phyloP scores from a whole-genome alignment of 768 basidiomycete species.

The Chalciporus sphaerocephalus region DNA sequence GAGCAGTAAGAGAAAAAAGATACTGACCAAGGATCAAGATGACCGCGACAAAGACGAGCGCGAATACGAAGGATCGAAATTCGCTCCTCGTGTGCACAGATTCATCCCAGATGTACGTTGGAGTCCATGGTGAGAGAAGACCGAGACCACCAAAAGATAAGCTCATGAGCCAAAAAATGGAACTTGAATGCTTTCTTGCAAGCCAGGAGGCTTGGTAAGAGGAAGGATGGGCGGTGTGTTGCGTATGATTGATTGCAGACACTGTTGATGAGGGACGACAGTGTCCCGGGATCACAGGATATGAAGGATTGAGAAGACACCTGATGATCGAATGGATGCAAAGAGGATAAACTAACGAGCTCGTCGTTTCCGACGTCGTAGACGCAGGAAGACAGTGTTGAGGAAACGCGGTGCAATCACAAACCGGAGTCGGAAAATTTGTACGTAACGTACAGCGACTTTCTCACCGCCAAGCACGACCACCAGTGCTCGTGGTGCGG shows the following conservation, averaged over 20 bases:
- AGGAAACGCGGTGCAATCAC: constrained; percentile 12
- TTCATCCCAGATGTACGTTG: constrained; percentile 47
- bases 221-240: constrained; percentile 28
- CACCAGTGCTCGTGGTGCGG: too few relatives aligned
- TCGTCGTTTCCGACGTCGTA: constrained; percentile 16
- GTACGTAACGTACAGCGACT: constrained; percentile 15
- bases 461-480: constrained; percentile 14
- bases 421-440: constrained; percentile 26
- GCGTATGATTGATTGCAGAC: constrained; percentile 34
- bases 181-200: constrained; percentile 39
- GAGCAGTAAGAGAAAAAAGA: constrained; percentile 2
- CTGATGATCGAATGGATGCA: background rate
- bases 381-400: constrained; percentile 9
- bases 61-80: constrained; percentile 66
- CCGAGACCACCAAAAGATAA: constrained; percentile 60
- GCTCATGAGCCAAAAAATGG: constrained; percentile 57
- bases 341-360: background rate
- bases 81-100: constrained; percentile 55
- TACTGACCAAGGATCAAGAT: constrained; percentile 67
- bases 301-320: background rate
- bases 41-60: constrained; percentile 64
- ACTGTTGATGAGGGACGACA: constrained; percentile 36
- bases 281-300: constrained; percentile 4
- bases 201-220: constrained; percentile 33
- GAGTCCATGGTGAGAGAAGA: constrained; percentile 55